Percentiles rank a stretch among this genome's conserved stretches.
phyloP scores from a whole-genome alignment of 2,329 filamentous ascomycete species.

The Cladosporium sp. region DNA sequence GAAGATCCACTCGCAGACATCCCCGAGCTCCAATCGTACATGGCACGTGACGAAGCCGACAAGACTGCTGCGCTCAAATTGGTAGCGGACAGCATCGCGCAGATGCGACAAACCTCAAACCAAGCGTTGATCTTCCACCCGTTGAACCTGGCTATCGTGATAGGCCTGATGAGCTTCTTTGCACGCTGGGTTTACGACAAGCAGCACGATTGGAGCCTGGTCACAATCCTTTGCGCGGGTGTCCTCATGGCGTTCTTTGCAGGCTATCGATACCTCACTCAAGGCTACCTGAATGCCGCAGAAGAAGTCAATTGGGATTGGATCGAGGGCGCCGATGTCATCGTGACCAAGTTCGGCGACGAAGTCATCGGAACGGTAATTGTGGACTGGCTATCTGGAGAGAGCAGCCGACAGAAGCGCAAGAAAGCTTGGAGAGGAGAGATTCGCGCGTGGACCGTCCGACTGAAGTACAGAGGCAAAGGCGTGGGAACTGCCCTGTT shows the following conservation, averaged over 20 bases:
- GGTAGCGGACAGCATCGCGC: slow-evolving; percentile 75
- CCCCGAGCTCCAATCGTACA: slow-evolving; percentile 61
- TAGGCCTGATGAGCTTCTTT: slow-evolving; percentile 36
- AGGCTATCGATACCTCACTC: slow-evolving; percentile 56
- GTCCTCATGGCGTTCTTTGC: slow-evolving; percentile 62
- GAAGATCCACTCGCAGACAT: slow-evolving; percentile 49
- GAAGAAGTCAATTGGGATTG: slow-evolving; percentile 60
- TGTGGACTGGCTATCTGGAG: slow-evolving; percentile 57
- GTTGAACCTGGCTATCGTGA: slow-evolving; percentile 39
- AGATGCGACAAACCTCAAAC: slow-evolving; percentile 70
- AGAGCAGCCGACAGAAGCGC: slow-evolving; percentile 35
- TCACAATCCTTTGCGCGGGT: slow-evolving; percentile 57
- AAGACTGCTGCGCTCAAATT: slow-evolving; percentile 66
- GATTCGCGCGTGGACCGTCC: slow-evolving; percentile 79
- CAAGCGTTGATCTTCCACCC: slow-evolving; percentile 61
- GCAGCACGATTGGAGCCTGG: slow-evolving; percentile 48
- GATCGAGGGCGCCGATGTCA: slow-evolving; percentile 46
- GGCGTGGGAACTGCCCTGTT: slow-evolving; percentile 71
- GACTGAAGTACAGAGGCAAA: slow-evolving; percentile 61
- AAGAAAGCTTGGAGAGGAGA: slow-evolving; percentile 61
- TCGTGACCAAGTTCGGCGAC: slow-evolving; percentile 65
- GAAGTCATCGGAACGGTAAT: slow-evolving; percentile 69
- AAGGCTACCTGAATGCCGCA: slow-evolving; percentile 60
- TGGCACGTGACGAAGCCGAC: slow-evolving; percentile 50
- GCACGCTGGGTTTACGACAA: slow-evolving; percentile 39